phyloP scores from a whole-genome alignment of 2,329 filamentous ascomycete species.

The Verticillium dahliae region DNA sequence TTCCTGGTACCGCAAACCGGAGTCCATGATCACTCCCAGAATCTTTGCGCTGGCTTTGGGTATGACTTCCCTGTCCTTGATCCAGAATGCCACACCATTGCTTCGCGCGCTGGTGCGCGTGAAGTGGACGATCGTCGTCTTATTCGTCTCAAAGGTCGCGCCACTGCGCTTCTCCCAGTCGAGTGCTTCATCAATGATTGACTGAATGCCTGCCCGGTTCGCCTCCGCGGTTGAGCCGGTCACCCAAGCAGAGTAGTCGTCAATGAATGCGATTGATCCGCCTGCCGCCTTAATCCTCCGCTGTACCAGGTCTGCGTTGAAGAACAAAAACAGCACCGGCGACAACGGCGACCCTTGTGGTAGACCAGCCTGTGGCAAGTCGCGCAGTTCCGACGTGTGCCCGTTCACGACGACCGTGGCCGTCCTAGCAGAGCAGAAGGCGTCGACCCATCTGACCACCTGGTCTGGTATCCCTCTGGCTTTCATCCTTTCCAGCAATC shows the following conservation, averaged over 20 bases:
- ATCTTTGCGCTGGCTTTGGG: conserved; percentile 6
- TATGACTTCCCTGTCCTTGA: not conserved
- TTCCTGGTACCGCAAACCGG: conserved; percentile 6
- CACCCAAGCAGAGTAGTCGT: not conserved
- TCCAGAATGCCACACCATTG: not conserved
- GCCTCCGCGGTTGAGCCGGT: not conserved
- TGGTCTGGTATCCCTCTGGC: conserved; percentile 14
- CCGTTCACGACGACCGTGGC: conserved; percentile 15
- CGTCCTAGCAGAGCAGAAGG: conserved; percentile 17
- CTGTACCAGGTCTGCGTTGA: conserved; percentile 9
- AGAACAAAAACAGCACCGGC: conserved; percentile 26
- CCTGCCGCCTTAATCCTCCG: conserved; percentile 16
- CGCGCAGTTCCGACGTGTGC: conserved; percentile 8
- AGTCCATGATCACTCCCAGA: conserved; percentile 15
- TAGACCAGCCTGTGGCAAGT: conserved; percentile 16
- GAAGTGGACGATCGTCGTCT: conserved; percentile 14
- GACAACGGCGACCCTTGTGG: conserved; percentile 26
- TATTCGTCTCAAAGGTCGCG: conserved; percentile 16
- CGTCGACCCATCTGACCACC: conserved; percentile 13
- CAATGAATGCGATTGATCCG: conserved; percentile 15
- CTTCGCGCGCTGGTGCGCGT: not conserved
- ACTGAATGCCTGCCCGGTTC: conserved; percentile 13
- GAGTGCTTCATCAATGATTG: conserved; percentile 14
- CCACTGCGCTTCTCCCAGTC: conserved; percentile 16
- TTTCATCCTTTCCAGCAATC: conserved; percentile 14